Percentiles rank a stretch among this genome's conserved stretches.
phyloP scores from a whole-genome alignment of 2,329 filamentous ascomycete genomes.

The Trichoderma polysporum region DNA sequence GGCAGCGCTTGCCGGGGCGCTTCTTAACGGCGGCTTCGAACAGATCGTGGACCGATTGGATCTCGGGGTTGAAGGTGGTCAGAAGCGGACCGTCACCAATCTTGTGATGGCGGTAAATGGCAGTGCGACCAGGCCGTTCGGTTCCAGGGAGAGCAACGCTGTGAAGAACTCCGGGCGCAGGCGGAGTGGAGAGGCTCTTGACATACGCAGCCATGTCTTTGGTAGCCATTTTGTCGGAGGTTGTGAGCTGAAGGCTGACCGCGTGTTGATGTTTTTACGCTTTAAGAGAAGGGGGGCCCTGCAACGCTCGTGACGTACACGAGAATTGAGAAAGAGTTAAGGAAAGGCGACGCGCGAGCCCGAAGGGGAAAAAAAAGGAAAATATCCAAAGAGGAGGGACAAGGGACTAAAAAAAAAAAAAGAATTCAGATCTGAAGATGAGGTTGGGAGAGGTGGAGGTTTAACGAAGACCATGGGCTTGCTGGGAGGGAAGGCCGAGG shows the following conservation, averaged over 20 bases:
- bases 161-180: conserved; percentile 74
- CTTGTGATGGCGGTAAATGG: conserved; percentile 81
- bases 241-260: not conserved
- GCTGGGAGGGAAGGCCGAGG: conserved; percentile 23
- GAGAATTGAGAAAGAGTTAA: not conserved
- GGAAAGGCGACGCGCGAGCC: not conserved
- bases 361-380: not conserved
- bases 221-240: conserved; percentile 33
- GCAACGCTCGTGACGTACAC: conserved; percentile 6
- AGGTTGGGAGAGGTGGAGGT: conserved; percentile 18
- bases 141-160: conserved; percentile 75
- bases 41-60: conserved; percentile 73
- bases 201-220: conserved; percentile 42
- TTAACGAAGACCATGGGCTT: conserved; percentile 11
- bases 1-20: conserved; percentile 66
- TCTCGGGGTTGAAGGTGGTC: conserved; percentile 67
- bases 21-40: conserved; percentile 69
- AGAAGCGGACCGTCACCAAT: conserved; percentile 70
- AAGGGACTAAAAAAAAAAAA: not conserved
- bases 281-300: not conserved
- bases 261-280: not conserved
- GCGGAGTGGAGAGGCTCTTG: conserved; percentile 58
- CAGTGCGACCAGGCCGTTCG: conserved; percentile 67
- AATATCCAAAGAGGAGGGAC: not conserved
- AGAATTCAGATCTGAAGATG: not conserved